Evolutionary conservation across 2,329 filamentous ascomycete species (phyloP), one percentile per base, ranked within the genome.

Genomic region (Penicillium polonicum): DNA sequence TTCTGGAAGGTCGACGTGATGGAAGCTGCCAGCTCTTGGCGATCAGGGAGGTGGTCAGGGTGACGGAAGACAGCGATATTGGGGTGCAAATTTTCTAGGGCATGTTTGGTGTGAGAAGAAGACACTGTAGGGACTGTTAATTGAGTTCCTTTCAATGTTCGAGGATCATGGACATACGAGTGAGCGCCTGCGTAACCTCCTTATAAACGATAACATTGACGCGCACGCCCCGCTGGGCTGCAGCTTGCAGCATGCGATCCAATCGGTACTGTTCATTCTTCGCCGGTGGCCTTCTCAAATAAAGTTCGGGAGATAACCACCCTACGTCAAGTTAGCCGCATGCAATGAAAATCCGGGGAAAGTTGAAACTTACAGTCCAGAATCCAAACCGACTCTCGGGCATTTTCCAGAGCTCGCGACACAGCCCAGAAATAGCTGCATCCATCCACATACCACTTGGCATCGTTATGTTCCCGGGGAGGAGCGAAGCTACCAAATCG

Each of bases 131-230:
- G 1, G n/a, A 15, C n/a, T n/a, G 7, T 49, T 36, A 60, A 23
- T 38, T 12, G 4, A 15, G 2, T 17, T n/a, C 2, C n/a, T 38
- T n/a, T n/a, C 3, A 5, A 23, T 21, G 4, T 19, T 29, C 9
- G 5, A 29, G 51, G 73, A 62, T 55, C 25, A 73, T 59, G 52
- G 67, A 85, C 88, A 83, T 82, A 91, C 88, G 80, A 41, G 89
- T 92, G 68, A 95, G 77, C 39, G 91, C 89, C 68, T 91, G 88
- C 4, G 89, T 85, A 8, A 93, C 90, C 63, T 97, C 92, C 76
- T 96, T 96, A 78, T 96, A 96, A 12, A 96, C 90, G 52, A 96
- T 92, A 51, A 96, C 82, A 66, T 92, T 88, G 66, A 96, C 82
- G 66, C 88, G 85, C 45, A 96, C 92, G 42, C 92, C 92, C 43